A percentile compares a stretch with the other conserved stretches of the same genome.
Conservation (phyloP, 2,329 filamentous ascomycete genomes). For the Aspergillus sp. region DNA sequence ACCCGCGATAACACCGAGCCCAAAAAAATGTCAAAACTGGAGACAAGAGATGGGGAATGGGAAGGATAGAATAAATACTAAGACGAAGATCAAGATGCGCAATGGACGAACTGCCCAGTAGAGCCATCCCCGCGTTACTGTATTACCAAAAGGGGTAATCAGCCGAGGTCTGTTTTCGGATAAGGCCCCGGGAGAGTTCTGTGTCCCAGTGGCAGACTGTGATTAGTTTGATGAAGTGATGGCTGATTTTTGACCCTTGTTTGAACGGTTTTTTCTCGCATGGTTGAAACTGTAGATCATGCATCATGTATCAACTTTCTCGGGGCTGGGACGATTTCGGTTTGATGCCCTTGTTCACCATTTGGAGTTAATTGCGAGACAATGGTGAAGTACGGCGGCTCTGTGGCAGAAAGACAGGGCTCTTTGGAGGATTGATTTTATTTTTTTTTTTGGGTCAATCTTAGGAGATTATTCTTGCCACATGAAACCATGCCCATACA, state of each 20-base stretch:
- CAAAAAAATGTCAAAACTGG: not conserved
- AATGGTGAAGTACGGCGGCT: no score
- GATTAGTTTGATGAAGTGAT: not conserved
- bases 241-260: not conserved
- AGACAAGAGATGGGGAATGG: not conserved
- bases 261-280: no score
- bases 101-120: not conserved
- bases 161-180: constrained; percentile 13
- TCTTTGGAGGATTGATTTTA: no score
- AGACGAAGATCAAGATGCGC: not conserved
- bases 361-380: no score
- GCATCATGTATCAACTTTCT: no score
- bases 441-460: no score
- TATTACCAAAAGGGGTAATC: not conserved
- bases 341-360: no score
- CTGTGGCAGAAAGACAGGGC: no score
- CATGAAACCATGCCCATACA: not conserved
- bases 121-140: constrained; percentile 4
- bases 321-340: no score
- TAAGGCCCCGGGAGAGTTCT: constrained; percentile 1
- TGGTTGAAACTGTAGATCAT: no score
- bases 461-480: not conserved
- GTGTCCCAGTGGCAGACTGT: not conserved
- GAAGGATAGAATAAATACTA: not conserved
- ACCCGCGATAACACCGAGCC: not conserved